phyloP scores from a whole-genome alignment of 306 rosid species.

The Hippophae gyantsensis region DNA sequence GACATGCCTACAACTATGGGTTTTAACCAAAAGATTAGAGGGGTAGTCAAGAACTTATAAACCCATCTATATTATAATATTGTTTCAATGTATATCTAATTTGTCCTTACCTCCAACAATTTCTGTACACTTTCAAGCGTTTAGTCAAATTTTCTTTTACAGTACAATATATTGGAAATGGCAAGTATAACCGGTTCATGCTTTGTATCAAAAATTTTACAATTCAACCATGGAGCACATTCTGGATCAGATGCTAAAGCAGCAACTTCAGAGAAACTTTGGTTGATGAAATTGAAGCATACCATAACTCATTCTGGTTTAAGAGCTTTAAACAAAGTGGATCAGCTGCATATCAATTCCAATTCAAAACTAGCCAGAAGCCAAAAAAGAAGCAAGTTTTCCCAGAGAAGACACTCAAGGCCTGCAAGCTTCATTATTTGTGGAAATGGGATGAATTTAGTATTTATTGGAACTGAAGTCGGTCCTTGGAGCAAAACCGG shows the following conservation, averaged over 20 bases:
- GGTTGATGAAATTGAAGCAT: constrained; percentile 17
- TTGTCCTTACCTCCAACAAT: too few relatives aligned
- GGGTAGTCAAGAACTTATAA: too few relatives aligned
- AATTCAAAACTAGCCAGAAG: constrained; percentile 13
- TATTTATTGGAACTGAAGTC: constrained; percentile 55
- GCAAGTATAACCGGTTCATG: constrained; percentile 45
- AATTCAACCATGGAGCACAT: constrained; percentile 13
- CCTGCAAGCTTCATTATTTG: constrained; percentile 28
- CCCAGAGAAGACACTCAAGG: constrained; percentile 18
- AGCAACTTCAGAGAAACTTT: constrained; percentile 15
- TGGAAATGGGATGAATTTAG: constrained; percentile 29
- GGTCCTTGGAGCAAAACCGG: constrained; percentile 84
- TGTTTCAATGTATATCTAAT: too few relatives aligned
- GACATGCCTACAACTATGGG: too few relatives aligned
- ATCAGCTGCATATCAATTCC: constrained; percentile 27
- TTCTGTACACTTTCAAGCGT: too few relatives aligned
- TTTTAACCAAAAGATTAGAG: too few relatives aligned
- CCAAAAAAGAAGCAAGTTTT: constrained; percentile 16
- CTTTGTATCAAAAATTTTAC: constrained; percentile 30
- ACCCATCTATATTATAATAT: too few relatives aligned
- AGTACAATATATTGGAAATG: constrained; percentile 26
- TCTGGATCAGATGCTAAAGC: constrained; percentile 26
- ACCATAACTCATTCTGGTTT: constrained; percentile 34
- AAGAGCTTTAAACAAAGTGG: constrained; percentile 43
- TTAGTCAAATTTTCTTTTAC: constrained; percentile 10